A percentile compares a stretch with the other conserved stretches of the same genome.
Evolutionary conservation across 306 rosid genomes (phyloP).

Genomic region (Vicia villosa): DNA sequence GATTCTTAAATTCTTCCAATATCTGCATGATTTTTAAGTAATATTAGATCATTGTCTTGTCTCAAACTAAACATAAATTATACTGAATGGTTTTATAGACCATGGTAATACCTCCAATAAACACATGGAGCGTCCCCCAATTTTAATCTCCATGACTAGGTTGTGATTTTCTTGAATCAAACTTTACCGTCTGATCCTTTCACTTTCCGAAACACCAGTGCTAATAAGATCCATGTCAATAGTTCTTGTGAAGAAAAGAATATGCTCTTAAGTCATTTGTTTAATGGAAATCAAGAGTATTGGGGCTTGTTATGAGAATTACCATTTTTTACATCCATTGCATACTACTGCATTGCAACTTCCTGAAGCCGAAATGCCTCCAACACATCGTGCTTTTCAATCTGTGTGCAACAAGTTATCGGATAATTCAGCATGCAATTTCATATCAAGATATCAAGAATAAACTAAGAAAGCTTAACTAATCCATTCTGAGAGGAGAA

Average conservation of each 20-base stretch:
- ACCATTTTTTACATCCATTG: too few species aligned
- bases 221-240: slow-evolving; percentile 97
- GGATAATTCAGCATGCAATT: slow-evolving; percentile 2
- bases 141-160: slow-evolving; percentile 90
- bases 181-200: slow-evolving; percentile 85
- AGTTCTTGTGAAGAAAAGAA: slow-evolving; percentile 55
- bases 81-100: slow-evolving; percentile 2
- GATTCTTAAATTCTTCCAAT: slow-evolving; percentile 83
- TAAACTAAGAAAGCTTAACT: slow-evolving; percentile 44
- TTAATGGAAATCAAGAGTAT: too few species aligned
- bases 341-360: too few species aligned
- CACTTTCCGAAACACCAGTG: slow-evolving; percentile 92
- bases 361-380: slow-evolving; percentile 95
- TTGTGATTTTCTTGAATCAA: slow-evolving; percentile 60
- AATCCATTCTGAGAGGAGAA: slow-evolving; percentile 87
- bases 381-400: slow-evolving; percentile 66
- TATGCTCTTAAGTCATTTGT: slow-evolving; percentile 7
- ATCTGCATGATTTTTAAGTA: slow-evolving; percentile 48
- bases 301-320: too few species aligned
- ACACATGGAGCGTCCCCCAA: slow-evolving; percentile 89
- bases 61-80: slow-evolving; percentile 8
- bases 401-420: slow-evolving; percentile 55
- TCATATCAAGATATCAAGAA: slow-evolving; percentile 2
- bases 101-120: slow-evolving; percentile 63
- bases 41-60: slow-evolving; percentile 22